Percentiles rank a stretch among this genome's conserved stretches.
These are phyloP conservation scores for Calonectria pteridis DNA, from an alignment of 2,329 filamentous ascomycete species.

Conservation along the genomic window DNA sequence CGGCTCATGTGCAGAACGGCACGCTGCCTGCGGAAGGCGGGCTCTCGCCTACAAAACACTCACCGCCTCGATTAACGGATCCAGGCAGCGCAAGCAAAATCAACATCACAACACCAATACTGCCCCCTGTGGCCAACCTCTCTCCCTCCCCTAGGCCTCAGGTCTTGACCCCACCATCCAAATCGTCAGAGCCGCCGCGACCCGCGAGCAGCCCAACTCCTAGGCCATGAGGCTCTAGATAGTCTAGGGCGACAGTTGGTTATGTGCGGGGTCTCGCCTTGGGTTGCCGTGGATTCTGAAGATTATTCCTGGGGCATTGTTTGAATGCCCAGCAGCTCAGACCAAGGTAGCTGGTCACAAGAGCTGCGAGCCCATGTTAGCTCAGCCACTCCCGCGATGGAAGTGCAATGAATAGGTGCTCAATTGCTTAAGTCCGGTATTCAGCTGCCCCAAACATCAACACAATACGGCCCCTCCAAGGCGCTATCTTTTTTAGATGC, in stretches of 20 bases:
- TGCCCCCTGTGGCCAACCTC: constrained; percentile 69
- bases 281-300: constrained; percentile 6
- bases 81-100: constrained; percentile 45
- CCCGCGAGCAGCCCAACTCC: constrained; percentile 31
- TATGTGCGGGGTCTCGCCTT: neutral
- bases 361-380: constrained; percentile 5
- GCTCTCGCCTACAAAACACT: constrained; percentile 66
- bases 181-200: constrained; percentile 47
- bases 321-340: constrained; percentile 3
- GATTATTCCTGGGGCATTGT: constrained; percentile 3
- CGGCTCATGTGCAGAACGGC: constrained; percentile 45
- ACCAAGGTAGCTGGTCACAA: constrained; percentile 11
- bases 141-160: constrained; percentile 69
- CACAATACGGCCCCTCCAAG: constrained; percentile 27
- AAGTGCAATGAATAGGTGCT: constrained; percentile 24
- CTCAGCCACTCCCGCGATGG: constrained; percentile 19
- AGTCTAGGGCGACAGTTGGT: too few relatives aligned
- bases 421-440: constrained; percentile 15
- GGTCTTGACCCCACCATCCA: constrained; percentile 72
- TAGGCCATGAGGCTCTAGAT: constrained; percentile 6
- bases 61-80: constrained; percentile 55
- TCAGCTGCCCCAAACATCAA: constrained; percentile 23
- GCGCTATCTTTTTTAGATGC: constrained; percentile 18
- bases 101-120: constrained; percentile 56
- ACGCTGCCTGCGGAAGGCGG: constrained; percentile 60